Evolutionary conservation across 2,329 filamentous ascomycete species (phyloP), one percentile per base, ranked within the genome.

Genomic region (Fusarium secorum): DNA sequence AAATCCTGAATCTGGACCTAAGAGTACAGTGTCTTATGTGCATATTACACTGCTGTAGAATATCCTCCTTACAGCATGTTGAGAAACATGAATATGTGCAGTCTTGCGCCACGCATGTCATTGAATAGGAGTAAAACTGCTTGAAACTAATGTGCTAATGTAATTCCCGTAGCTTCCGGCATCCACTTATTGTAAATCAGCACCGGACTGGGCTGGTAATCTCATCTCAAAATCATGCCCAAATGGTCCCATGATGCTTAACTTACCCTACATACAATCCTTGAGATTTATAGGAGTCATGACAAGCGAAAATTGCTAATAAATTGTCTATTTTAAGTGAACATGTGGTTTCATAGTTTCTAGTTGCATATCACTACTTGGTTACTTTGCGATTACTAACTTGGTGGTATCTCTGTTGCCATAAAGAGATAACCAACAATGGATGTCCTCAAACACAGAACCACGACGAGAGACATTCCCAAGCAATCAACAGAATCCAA

Each of bases 161-260:
- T 24, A 48, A 48, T 55, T 42, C 68, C 69, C 64, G 69, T 35
- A 56, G 60, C 65, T 70, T 72, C 69, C 69, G 69, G 61, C 61
- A 63, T 63, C 63, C 69, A 72, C 69, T 69, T 54, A 59, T 59
- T 52, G 32, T 52, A 45, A 71, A 70, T 64, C 45, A 62, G 52
- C 53, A n/a, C 46, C 39, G n/a, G 22, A 33, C 68, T 58, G 51
- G 55, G 46, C 68, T 58, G 49, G 59, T 33, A 69, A 52, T 64
- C 68, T 70, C 54, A 45, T 60, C 63, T 68, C 28, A 64, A 45
- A 60, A 46, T 51, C 24, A 69, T 53, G 65, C 41, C 64, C 46
- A 57, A 30, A 38, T 66, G 54, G 62, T 42, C 52, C 55, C 54
- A 60, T 66, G 36, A 28, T 48, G 44, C 46, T 26, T 24, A n/a